These are phyloP conservation scores for Alternaria arborescens DNA, from an alignment of 2,329 filamentous ascomycete genomes.

Conservation along the genomic window DNA sequence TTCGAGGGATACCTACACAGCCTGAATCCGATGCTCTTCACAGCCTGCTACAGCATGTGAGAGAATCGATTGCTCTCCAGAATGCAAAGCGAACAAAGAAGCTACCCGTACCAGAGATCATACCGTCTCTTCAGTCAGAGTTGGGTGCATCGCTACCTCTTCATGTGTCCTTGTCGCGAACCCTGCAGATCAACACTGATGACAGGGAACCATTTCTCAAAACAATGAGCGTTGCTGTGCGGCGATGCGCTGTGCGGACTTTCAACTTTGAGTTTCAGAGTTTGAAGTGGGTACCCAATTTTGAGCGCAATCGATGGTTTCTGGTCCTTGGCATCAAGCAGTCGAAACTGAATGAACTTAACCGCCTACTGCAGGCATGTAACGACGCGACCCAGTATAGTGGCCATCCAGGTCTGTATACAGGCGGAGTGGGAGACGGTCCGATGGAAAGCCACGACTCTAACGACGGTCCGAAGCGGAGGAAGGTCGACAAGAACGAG, in stretches of 20 bases:
- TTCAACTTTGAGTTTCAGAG: slow-evolving; percentile 58
- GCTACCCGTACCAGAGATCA: slow-evolving; percentile 56
- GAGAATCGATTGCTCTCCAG: slow-evolving; percentile 24
- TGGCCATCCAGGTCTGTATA: slow-evolving; percentile 76
- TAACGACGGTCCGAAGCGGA: slow-evolving; percentile 22
- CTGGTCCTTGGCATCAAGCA: slow-evolving; percentile 73
- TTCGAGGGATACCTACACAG: slow-evolving; percentile 50
- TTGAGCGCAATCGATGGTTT: slow-evolving; percentile 78
- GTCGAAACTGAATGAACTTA: slow-evolving; percentile 48
- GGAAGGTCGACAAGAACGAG: slow-evolving; percentile 19
- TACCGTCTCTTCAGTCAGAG: slow-evolving; percentile 78
- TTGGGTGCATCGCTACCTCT: slow-evolving; percentile 80
- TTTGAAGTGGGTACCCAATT: slow-evolving; percentile 72
- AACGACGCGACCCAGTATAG: slow-evolving; percentile 70
- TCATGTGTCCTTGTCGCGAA: slow-evolving; percentile 89
- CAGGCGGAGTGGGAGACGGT: slow-evolving; percentile 42
- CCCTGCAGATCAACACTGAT: slow-evolving; percentile 76
- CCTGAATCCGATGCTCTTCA: slow-evolving; percentile 42
- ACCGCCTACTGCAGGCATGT: slow-evolving; percentile 68
- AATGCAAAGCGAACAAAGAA: slow-evolving; percentile 33
- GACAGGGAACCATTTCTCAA: slow-evolving; percentile 74
- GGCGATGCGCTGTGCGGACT: slow-evolving; percentile 59
- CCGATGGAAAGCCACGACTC: slow-evolving; percentile 33
- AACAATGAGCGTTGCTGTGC: slow-evolving; percentile 58
- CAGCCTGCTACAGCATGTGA: slow-evolving; percentile 41